phyloP scores from a whole-genome alignment of 1,139 yeast species.

The Lizanozyma gosingica region DNA sequence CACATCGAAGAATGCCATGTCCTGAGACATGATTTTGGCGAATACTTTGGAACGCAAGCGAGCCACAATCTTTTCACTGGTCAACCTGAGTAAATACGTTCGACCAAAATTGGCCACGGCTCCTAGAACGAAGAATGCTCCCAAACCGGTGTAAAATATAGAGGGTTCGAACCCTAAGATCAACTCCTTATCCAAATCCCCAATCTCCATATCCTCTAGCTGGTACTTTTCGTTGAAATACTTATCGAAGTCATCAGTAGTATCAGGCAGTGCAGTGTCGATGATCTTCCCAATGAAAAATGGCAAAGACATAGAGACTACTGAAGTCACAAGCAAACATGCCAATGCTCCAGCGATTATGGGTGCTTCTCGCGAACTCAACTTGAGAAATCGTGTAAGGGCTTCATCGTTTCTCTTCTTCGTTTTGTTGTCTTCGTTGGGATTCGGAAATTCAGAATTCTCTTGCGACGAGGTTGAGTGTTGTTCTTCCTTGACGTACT shows the following conservation, averaged over 20 bases:
- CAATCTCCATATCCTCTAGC: slow-evolving; percentile 38
- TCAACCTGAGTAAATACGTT: slow-evolving; percentile 58
- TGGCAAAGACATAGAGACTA: slow-evolving; percentile 60
- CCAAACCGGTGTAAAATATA: slow-evolving; percentile 27
- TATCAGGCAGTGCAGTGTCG: slow-evolving; percentile 26
- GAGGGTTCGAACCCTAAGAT: slow-evolving; percentile 25
- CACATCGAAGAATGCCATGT: slow-evolving; percentile 85
- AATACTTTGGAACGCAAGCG: slow-evolving; percentile 70
- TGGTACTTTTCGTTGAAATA: slow-evolving; percentile 34
- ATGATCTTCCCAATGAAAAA: slow-evolving; percentile 68
- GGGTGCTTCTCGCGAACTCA: not conserved
- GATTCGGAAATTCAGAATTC: no score
- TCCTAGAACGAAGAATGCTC: slow-evolving; percentile 54
- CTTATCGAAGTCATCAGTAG: slow-evolving; percentile 18
- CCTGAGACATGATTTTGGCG: slow-evolving; percentile 71
- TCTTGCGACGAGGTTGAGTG: no score
- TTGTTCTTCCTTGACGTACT: no score
- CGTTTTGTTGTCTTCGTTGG: no score
- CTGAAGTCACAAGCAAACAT: slow-evolving; percentile 48
- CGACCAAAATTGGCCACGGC: slow-evolving; percentile 77
- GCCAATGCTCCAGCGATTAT: slow-evolving; percentile 44
- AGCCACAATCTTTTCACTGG: slow-evolving; percentile 84
- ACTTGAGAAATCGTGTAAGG: not conserved
- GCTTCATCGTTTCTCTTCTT: not conserved
- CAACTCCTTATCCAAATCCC: slow-evolving; percentile 10